Evolutionary conservation across 805 yeast species (phyloP), one percentile per base, ranked within the genome.

Genomic region (Ogataea glucozyma): DNA sequence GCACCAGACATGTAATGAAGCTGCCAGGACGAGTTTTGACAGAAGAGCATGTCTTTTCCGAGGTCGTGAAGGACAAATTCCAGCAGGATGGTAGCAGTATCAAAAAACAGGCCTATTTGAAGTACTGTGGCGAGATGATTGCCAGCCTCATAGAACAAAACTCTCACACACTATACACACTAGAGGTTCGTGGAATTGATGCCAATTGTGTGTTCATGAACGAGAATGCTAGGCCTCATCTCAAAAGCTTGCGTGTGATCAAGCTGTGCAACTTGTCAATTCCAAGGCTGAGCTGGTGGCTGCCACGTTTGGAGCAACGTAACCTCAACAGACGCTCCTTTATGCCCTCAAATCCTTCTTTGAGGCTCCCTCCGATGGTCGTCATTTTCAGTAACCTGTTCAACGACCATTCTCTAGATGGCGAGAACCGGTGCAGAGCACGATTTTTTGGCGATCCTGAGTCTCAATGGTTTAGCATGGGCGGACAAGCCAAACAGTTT

Each of bases 361-460:
- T 46, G 19, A 20, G 48, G 18, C 46, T 57, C 24, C 56, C 60
- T 0, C 56, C 58, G 6, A 45, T 47, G 9, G 49, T 49, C 17
- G 58, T 58, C 2, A 38, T 48, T 18, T 56, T 69, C 40, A 58
- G 72, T 34, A 61, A 61, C 4, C 44, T 61, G 37, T 69, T 72
- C 33, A 68, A 69, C 23, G 58, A 49, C 38, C 49, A 47, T n/a
- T 38, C 12, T 22, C 41, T 17, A 35, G 49, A 32, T 26, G 31
- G 31, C 11, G 24, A 38, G 16, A 30, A 30, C 17, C 41, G 41
- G 12, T 56, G 57, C 27, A 44, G 49, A 22, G 49, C 48, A 18
- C 35, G 52, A 22, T 59, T 48, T 36, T 49, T 51, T 38, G 60
- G 59, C 21, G 57, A 49, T 39, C 50, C 44, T 2, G 46, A 26